A percentile compares a stretch with the other conserved stretches of the same genome.
Conservation (phyloP, 2,329 filamentous ascomycete genomes). For the Stagonosporopsis vannaccii region DNA sequence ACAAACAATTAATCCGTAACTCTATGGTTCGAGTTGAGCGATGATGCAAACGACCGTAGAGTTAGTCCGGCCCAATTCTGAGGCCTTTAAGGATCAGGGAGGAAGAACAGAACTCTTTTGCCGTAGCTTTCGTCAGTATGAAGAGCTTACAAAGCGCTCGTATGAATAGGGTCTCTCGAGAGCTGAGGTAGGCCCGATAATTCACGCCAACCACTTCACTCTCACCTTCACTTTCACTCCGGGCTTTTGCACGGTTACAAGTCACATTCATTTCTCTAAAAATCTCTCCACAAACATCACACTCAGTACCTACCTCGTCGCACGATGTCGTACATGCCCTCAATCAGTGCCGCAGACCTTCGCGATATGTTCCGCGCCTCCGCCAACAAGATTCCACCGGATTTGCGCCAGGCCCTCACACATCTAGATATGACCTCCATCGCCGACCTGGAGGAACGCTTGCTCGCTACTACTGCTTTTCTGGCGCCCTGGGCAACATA, state of each 20-base stretch:
- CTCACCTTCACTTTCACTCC: background rate
- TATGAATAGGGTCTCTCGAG: no score
- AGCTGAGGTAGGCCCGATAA: no score
- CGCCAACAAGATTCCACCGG: conserved; percentile 25
- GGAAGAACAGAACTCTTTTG: no score
- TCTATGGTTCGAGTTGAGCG: no score
- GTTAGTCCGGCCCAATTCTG: no score
- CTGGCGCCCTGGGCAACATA: conserved; percentile 42
- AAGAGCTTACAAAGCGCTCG: no score
- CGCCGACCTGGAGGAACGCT: conserved; percentile 35
- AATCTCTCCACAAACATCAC: background rate
- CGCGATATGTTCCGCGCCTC: conserved; percentile 25
- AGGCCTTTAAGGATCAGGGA: no score
- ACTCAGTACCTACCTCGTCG: background rate
- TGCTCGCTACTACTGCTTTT: conserved; percentile 40
- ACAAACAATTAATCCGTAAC: no score
- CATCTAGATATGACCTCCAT: conserved; percentile 31
- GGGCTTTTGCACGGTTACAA: background rate
- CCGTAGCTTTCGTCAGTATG: no score
- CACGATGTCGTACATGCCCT: background rate
- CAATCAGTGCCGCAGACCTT: conserved; percentile 16
- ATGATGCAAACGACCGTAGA: no score
- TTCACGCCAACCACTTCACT: no score
- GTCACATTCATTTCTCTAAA: background rate
- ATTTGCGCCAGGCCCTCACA: conserved; percentile 33